phyloP scores from a whole-genome alignment of 176 grass and related monocot genomes.

The Triticum timopheevii region DNA sequence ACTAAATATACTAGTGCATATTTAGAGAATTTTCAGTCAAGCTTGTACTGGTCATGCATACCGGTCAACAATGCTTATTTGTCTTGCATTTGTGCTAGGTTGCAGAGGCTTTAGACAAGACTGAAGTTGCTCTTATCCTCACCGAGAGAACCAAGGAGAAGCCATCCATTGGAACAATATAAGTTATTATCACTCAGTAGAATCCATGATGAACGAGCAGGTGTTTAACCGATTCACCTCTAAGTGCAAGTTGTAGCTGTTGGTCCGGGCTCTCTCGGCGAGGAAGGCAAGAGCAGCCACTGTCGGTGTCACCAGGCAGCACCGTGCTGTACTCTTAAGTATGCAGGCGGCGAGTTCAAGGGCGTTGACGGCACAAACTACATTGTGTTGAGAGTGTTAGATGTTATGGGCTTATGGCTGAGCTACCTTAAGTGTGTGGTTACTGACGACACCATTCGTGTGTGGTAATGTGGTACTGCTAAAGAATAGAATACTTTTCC shows the following conservation, averaged over 20 bases:
- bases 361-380: too few species aligned
- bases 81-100: conserved; percentile 30
- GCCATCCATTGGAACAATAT: conserved; percentile 68
- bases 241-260: conserved; percentile 53
- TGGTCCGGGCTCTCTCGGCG: conserved; percentile 60
- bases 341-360: too few species aligned
- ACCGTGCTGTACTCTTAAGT: conserved; percentile 14
- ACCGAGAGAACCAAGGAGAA: conserved; percentile 72
- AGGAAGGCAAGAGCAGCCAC: conserved; percentile 66
- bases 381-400: too few species aligned
- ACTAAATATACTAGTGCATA: not conserved
- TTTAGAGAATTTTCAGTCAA: not conserved
- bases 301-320: conserved; percentile 33
- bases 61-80: too few species aligned
- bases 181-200: not conserved
- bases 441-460: too few species aligned
- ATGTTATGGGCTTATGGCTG: too few species aligned
- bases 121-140: conserved; percentile 63
- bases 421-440: too few species aligned
- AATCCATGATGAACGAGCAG: not conserved
- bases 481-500: too few species aligned
- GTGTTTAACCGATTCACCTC: not conserved
- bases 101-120: conserved; percentile 64
- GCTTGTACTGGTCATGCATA: not conserved
- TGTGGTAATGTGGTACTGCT: too few species aligned